phyloP scores from a whole-genome alignment of 106 monocot species.

The Posidonia australis region DNA sequence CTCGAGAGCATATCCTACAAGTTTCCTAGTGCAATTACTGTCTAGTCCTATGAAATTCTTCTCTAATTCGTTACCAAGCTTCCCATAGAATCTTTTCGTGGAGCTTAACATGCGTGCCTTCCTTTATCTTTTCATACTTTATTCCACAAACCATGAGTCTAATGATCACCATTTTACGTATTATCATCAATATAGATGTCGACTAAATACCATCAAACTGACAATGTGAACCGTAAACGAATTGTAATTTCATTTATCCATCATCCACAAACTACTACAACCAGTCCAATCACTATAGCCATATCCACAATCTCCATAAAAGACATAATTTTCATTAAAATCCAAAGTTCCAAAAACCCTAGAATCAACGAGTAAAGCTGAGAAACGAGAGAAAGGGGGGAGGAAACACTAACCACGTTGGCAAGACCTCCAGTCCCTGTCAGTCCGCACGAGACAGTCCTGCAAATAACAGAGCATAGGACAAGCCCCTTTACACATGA shows the following conservation, averaged over 20 bases:
- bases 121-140: too few relatives aligned
- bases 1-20: not conserved
- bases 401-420: slow-evolving; percentile 20
- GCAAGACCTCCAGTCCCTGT: slow-evolving; percentile 81
- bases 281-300: too few relatives aligned
- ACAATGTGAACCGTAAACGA: too few relatives aligned
- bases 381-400: not conserved
- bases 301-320: too few relatives aligned
- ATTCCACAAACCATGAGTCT: too few relatives aligned
- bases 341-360: not conserved
- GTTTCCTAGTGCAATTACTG: not conserved
- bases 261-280: too few relatives aligned
- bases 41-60: not conserved
- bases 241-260: too few relatives aligned
- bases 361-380: not conserved
- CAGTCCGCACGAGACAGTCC: slow-evolving; percentile 72
- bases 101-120: not conserved
- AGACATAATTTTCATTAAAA: not conserved
- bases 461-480: slow-evolving; percentile 15
- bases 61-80: too few relatives aligned
- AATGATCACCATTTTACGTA: too few relatives aligned
- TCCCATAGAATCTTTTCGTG: not conserved
- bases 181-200: too few relatives aligned
- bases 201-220: too few relatives aligned
- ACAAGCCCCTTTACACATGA: not conserved